These are phyloP conservation scores for Kernera saxatilis DNA, from an alignment of 345 rosid genomes.

Conservation along the genomic window DNA sequence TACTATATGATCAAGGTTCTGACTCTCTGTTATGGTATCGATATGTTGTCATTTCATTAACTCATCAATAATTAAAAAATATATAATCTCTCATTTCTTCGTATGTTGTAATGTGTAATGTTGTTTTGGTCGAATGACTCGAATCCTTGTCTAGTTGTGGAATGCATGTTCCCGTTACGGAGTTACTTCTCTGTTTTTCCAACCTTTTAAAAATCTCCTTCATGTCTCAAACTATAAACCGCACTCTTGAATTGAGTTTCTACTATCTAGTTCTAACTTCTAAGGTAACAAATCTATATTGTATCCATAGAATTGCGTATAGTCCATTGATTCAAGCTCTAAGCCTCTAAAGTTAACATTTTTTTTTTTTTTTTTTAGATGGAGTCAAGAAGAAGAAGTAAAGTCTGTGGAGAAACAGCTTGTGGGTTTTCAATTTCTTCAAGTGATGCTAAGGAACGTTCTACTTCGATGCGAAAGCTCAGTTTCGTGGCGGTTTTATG, in stretches of 20 bases:
- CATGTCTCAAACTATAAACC: constrained; percentile 5
- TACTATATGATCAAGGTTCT: neutral
- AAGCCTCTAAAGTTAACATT: neutral
- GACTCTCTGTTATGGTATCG: constrained; percentile 4
- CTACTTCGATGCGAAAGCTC: constrained; percentile 53
- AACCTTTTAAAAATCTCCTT: neutral
- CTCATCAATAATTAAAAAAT: neutral
- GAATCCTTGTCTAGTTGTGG: constrained; percentile 6
- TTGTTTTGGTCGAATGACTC: neutral
- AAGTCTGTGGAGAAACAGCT: constrained; percentile 48
- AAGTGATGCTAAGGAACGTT: constrained; percentile 50
- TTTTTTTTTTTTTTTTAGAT: constrained; percentile 29
- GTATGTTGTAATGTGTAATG: neutral
- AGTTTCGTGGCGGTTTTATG: constrained; percentile 42
- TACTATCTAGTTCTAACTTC: constrained; percentile 1
- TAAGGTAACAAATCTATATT: neutral
- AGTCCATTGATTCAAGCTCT: neutral
- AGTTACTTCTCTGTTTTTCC: neutral
- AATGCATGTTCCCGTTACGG: constrained; percentile 9
- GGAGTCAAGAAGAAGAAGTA: constrained; percentile 36
- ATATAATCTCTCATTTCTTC: neutral
- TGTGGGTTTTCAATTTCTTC: constrained; percentile 53
- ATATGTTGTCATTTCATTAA: constrained; percentile 7
- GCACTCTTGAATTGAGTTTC: constrained; percentile 7
- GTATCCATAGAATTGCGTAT: neutral